phyloP scores from a whole-genome alignment of 2,329 filamentous ascomycete species.

The Pestalotiopsis sp. region DNA sequence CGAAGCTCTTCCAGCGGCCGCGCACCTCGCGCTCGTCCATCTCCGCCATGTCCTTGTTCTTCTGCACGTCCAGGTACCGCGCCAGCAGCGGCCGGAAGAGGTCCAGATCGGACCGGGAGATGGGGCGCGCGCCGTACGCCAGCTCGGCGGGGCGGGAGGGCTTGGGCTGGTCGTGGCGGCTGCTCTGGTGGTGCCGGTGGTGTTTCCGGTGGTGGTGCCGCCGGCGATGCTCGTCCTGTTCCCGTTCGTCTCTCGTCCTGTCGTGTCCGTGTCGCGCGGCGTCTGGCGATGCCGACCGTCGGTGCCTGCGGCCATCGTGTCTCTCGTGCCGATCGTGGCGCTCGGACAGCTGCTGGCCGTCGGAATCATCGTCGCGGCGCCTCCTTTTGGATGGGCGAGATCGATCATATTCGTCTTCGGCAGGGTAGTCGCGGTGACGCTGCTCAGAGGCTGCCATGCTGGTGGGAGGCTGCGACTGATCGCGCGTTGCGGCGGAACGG shows the following conservation, averaged over 20 bases:
- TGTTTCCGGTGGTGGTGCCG: constrained; percentile 27
- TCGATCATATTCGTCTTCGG: neutral
- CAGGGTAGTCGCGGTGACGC: neutral
- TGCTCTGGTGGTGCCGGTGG: constrained; percentile 33
- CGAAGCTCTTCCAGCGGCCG: constrained; percentile 92
- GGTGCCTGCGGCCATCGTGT: neutral
- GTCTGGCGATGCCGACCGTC: neutral
- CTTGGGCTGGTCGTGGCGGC: constrained; percentile 17
- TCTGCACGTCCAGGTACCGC: constrained; percentile 86
- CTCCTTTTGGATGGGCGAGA: neutral
- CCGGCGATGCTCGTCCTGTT: constrained; percentile 21
- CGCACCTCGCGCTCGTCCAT: constrained; percentile 74
- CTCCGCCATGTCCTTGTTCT: constrained; percentile 66
- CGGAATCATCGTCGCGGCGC: neutral
- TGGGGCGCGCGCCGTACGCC: constrained; percentile 64
- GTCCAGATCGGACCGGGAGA: constrained; percentile 69
- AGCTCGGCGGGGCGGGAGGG: constrained; percentile 37
- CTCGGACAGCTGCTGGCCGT: neutral
- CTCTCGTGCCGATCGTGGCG: neutral
- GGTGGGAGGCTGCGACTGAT: constrained; percentile 45
- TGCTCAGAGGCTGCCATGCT: neutral
- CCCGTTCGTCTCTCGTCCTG: neutral
- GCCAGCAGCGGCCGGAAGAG: constrained; percentile 72
- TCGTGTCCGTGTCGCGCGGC: neutral
- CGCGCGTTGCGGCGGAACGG: no score